Conservation (phyloP, 306 rosid species). For the Acacia acuminata region DNA sequence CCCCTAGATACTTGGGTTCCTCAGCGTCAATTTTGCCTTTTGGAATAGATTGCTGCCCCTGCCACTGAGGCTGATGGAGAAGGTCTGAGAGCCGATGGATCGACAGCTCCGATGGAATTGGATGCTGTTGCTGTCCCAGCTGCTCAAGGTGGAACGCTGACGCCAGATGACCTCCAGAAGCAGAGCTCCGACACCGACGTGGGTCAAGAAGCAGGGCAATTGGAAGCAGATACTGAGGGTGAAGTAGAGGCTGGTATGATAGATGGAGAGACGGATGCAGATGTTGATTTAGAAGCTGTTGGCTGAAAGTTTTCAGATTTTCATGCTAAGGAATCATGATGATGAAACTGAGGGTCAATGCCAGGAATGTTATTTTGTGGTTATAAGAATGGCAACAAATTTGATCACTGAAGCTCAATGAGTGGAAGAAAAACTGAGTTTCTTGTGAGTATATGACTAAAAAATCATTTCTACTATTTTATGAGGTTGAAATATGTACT, state of each 20-base stretch:
- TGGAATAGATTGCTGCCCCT: constrained; percentile 56
- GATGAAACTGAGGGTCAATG: constrained; percentile 17
- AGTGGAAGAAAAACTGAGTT: not conserved
- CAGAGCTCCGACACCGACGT: constrained; percentile 74
- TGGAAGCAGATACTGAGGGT: constrained; percentile 81
- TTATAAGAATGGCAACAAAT: constrained; percentile 15
- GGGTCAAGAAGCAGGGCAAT: constrained; percentile 82
- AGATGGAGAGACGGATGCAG: constrained; percentile 81
- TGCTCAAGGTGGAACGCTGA: constrained; percentile 63
- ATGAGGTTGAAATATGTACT: not conserved
- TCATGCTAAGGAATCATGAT: not conserved
- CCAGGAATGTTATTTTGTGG: not conserved
- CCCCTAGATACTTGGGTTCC: constrained; percentile 3
- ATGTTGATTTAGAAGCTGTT: constrained; percentile 69
- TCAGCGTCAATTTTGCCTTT: not conserved
- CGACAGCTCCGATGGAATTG: constrained; percentile 60
- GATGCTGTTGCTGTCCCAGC: constrained; percentile 51
- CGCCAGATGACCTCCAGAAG: constrained; percentile 77
- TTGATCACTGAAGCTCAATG: not conserved
- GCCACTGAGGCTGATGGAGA: constrained; percentile 76
- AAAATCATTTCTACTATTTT: not conserved
- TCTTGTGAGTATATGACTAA: constrained; percentile 1
- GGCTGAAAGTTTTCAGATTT: constrained; percentile 37
- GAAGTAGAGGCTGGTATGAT: constrained; percentile 83
- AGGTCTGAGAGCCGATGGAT: constrained; percentile 55